These are phyloP conservation scores for Pouteria campechiana DNA, from an alignment of 179 eudicot genomes.

Conservation along the genomic window DNA sequence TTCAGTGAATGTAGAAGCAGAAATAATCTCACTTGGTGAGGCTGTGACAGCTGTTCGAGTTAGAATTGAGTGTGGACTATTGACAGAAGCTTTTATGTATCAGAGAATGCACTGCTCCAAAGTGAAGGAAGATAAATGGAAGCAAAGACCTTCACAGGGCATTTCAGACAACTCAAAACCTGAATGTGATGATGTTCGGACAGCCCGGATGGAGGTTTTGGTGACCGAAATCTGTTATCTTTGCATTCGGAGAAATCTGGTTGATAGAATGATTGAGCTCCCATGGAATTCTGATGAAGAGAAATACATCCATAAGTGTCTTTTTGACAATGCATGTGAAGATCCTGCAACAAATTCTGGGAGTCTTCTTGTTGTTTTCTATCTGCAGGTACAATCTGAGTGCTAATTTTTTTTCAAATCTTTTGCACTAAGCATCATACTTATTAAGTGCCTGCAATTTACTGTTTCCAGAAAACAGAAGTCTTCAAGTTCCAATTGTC, in stretches of 20 bases:
- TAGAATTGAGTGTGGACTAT: slow-evolving; percentile 81
- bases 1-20: too few species aligned
- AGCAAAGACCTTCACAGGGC: slow-evolving; percentile 20
- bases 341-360: slow-evolving; percentile 52
- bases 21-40: slow-evolving; percentile 55
- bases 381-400: slow-evolving; percentile 51
- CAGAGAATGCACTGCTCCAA: slow-evolving; percentile 65
- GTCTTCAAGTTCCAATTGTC: too few species aligned
- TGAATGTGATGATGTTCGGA: slow-evolving; percentile 21
- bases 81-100: slow-evolving; percentile 93
- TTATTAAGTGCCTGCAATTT: too few species aligned
- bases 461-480: too few species aligned
- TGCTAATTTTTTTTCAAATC: background rate
- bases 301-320: slow-evolving; percentile 65
- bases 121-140: slow-evolving; percentile 51
- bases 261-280: slow-evolving; percentile 74
- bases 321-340: slow-evolving; percentile 51
- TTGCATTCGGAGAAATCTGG: slow-evolving; percentile 69
- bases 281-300: slow-evolving; percentile 92
- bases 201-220: slow-evolving; percentile 61
- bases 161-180: slow-evolving; percentile 23
- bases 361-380: slow-evolving; percentile 91
- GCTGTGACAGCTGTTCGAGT: slow-evolving; percentile 84
- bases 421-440: too few species aligned
- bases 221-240: slow-evolving; percentile 83